Base-by-base conservation (phyloP, 257 asterid species). In the Parsonsia alboflavescens region DNA sequence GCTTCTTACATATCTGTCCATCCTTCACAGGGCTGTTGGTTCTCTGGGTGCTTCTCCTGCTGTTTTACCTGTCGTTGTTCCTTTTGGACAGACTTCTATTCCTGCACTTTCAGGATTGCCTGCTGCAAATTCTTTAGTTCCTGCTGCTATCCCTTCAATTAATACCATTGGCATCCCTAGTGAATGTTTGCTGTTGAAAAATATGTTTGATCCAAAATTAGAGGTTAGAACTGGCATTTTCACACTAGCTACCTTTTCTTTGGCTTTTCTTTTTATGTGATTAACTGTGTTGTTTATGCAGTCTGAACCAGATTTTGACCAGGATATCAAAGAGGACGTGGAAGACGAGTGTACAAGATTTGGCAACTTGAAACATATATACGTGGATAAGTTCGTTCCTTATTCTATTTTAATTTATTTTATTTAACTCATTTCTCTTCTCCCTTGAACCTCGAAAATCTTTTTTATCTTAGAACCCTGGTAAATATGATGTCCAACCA, bases 241-340 rank as follows among this genome's bases (percentile, higher is more conserved):
- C 22, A 45, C 39, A 49, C 61, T 15, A 28, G 24, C 41, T 45
- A 46, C 26, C 19, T 22, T 33, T 42, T 39, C 16, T 66, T 26
- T 65, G 17, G 59, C 49, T 75, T 56, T 57, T 19, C 70, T 70
- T 77, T 33, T 30, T 62, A 49, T 72, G 45, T 70, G 26, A 33
- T 74, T 53, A 66, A 33, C 70, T 42, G 64, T 26, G 3, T 52
- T 73, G n/a, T n/a, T 73, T 41, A 73, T 88, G 85, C 84, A 90
- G 96, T 65, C 84, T 15, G 93, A 84, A 73, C 87, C 90, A 52
- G 88, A 88, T 73, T 90, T 90, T 77, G 96, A 90, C 80, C 82
- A 84, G 53, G 96, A 90, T 79, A 88, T 90, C 76, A 90, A 88
- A 80, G 93, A 88, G 70, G 93, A 90, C 79, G 91, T 88, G 66